Conservation (phyloP, 2,329 filamentous ascomycete species). For the Ilyonectria sp. region DNA sequence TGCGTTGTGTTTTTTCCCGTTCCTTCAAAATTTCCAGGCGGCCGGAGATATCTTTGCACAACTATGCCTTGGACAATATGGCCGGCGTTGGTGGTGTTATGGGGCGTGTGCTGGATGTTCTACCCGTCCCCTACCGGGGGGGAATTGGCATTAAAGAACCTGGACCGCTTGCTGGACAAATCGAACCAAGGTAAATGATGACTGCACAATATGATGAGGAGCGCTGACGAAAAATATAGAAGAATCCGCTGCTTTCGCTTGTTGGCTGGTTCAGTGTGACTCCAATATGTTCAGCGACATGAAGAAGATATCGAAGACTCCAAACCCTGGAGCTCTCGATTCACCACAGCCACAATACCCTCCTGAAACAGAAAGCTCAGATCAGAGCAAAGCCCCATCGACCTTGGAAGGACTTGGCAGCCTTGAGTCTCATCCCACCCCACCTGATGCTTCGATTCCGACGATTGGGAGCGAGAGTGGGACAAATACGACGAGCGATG, state of each 20-base stretch:
- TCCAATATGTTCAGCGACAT: background rate
- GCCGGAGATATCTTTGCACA: background rate
- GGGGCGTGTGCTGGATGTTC: conserved; percentile 24
- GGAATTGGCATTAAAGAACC: background rate
- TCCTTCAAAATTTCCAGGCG: background rate
- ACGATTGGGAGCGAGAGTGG: too few species aligned
- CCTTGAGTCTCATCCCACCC: background rate
- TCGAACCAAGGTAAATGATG: background rate
- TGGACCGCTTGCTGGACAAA: background rate
- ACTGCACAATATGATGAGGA: background rate
- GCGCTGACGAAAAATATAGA: background rate
- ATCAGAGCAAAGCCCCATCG: too few species aligned
- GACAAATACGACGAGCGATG: background rate
- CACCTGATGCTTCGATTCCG: background rate
- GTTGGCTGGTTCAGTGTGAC: background rate
- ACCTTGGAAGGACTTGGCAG: background rate
- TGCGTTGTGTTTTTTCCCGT: background rate
- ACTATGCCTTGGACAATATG: conserved; percentile 18
- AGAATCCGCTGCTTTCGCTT: background rate
- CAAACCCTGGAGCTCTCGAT: too few species aligned
- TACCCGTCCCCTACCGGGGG: background rate
- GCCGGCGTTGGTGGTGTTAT: conserved; percentile 1
- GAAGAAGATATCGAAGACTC: background rate
- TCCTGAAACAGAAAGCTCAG: background rate
- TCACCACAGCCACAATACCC: background rate